phyloP scores from a whole-genome alignment of 2,329 filamentous ascomycete genomes.

The Colletotrichum musicola region DNA sequence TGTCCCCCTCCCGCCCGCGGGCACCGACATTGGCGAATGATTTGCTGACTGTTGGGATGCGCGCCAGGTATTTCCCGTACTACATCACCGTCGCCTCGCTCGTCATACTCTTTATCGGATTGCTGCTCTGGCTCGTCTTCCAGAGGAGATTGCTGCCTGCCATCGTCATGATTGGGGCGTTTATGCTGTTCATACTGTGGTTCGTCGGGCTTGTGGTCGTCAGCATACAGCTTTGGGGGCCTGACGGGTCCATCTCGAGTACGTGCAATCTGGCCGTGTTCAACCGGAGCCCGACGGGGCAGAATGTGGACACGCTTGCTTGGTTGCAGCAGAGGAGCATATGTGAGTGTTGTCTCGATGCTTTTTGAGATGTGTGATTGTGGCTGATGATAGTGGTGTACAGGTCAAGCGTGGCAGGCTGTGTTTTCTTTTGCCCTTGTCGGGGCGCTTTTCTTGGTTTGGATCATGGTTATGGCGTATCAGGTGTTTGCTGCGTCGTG shows the following conservation, averaged over 20 bases:
- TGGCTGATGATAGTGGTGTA: not conserved
- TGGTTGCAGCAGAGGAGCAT: slow-evolving; percentile 75
- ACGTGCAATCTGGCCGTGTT: slow-evolving; percentile 72
- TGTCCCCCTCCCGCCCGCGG: slow-evolving; percentile 23
- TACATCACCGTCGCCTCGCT: slow-evolving; percentile 71
- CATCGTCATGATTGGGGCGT: slow-evolving; percentile 73
- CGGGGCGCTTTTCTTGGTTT: slow-evolving; percentile 71
- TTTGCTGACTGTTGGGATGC: not conserved
- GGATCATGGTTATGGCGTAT: slow-evolving; percentile 77
- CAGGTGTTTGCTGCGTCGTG: slow-evolving; percentile 65
- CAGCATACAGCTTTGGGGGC: slow-evolving; percentile 73
- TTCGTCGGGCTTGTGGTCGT: slow-evolving; percentile 73
- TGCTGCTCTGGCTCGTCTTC: slow-evolving; percentile 73
- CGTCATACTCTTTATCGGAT: slow-evolving; percentile 74
- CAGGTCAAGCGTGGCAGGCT: slow-evolving; percentile 73
- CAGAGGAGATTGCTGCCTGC: slow-evolving; percentile 71
- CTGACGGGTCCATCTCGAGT: slow-evolving; percentile 67
- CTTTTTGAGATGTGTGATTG: not conserved
- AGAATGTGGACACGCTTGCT: slow-evolving; percentile 68
- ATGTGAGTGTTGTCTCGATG: slow-evolving; percentile 59
- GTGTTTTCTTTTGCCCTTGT: slow-evolving; percentile 74
- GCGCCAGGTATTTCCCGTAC: slow-evolving; percentile 75
- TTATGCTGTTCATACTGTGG: slow-evolving; percentile 77
- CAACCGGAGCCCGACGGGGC: slow-evolving; percentile 61
- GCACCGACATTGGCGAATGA: not conserved